These are phyloP conservation scores for Suillus variegatus DNA, from an alignment of 768 basidiomycete genomes.

Conservation along the genomic window DNA sequence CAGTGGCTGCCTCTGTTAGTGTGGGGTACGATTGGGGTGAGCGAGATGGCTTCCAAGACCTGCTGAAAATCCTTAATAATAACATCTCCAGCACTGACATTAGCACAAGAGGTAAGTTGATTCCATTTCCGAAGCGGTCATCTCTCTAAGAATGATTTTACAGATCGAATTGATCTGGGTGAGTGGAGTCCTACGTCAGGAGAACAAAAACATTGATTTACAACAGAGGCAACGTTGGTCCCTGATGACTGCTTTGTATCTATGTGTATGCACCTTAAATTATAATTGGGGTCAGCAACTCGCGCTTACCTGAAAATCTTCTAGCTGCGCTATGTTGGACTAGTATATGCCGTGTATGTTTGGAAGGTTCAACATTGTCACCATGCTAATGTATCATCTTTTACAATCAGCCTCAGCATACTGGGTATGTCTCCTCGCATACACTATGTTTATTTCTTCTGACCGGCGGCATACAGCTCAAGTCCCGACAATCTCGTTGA, in stretches of 20 bases:
- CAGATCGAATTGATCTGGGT: neutral
- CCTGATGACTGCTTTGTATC: neutral
- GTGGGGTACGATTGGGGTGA: slow-evolving; percentile 1
- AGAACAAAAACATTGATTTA: neutral
- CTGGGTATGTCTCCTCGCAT: neutral
- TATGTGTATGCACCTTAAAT: neutral
- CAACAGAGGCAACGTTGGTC: neutral
- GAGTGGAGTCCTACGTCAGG: neutral
- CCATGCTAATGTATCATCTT: neutral
- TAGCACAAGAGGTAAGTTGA: neutral
- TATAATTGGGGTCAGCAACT: neutral
- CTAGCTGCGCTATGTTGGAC: neutral
- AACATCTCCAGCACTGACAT: neutral
- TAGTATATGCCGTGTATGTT: neutral
- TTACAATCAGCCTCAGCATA: neutral
- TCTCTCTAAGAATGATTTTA: neutral
- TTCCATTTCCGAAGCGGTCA: neutral
- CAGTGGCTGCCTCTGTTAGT: neutral
- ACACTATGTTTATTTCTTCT: neutral
- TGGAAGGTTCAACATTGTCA: neutral
- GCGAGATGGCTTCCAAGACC: neutral
- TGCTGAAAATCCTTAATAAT: neutral
- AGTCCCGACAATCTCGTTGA: neutral
- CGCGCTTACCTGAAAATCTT: neutral
- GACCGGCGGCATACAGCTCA: neutral